phyloP scores from a whole-genome alignment of 176 grass and related monocot species.

The Elaeis guineensis region DNA sequence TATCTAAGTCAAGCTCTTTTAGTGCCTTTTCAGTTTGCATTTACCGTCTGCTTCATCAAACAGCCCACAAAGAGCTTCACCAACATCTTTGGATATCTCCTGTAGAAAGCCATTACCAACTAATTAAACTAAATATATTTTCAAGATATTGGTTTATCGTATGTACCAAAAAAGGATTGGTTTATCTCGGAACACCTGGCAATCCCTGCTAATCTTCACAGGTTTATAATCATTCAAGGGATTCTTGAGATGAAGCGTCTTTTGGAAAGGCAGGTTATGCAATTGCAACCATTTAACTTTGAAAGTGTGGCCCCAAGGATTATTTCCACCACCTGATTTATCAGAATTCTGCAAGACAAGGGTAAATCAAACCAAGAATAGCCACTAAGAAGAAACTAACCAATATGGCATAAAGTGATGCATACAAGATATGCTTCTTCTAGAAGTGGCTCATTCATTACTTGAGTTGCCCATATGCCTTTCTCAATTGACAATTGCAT shows the following conservation, averaged over 20 bases:
- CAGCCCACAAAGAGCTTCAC: slow-evolving; percentile 1
- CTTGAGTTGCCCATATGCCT: slow-evolving; percentile 8
- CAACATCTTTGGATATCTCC: slow-evolving; percentile 6
- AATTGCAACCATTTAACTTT: slow-evolving; percentile 3
- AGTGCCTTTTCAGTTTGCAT: slow-evolving; percentile 2
- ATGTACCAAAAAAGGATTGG: too few species aligned
- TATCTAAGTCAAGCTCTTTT: neutral
- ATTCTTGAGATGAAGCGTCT: slow-evolving; percentile 10
- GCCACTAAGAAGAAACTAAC: too few species aligned
- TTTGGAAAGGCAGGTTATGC: slow-evolving; percentile 2
- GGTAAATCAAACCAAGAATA: neutral
- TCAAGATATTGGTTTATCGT: neutral
- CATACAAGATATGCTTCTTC: slow-evolving; percentile 4
- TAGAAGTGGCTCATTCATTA: slow-evolving; percentile 7
- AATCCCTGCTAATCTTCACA: slow-evolving; percentile 9
- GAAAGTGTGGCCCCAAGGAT: slow-evolving; percentile 4
- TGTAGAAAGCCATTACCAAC: neutral
- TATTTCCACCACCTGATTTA: neutral
- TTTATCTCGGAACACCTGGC: neutral
- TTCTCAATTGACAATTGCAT: slow-evolving; percentile 10
- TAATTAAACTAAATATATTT: neutral
- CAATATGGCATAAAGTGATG: neutral
- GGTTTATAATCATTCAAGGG: slow-evolving; percentile 11
- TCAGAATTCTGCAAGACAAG: slow-evolving; percentile 7
- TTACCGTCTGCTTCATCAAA: slow-evolving; percentile 1